phyloP scores from a whole-genome alignment of 306 rosid genomes.

The Begonia fuchsioides region DNA sequence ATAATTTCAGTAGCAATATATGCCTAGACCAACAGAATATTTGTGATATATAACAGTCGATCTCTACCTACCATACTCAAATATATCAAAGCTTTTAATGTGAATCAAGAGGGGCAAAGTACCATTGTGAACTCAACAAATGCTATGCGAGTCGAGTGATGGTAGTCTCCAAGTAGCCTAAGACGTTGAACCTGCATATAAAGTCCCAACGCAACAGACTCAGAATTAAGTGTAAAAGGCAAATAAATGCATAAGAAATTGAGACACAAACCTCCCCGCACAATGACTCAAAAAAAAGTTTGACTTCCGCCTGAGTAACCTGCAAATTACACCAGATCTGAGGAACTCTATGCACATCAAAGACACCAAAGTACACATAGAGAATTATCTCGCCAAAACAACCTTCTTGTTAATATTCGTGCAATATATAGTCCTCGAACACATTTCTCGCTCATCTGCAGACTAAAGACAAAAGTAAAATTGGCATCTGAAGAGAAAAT shows the following conservation, averaged over 20 bases:
- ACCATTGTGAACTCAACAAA: conserved; percentile 86
- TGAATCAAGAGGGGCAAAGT: conserved; percentile 6
- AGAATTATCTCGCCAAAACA: conserved; percentile 11
- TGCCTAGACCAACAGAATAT: too few relatives aligned
- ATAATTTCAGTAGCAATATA: too few relatives aligned
- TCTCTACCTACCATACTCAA: neutral
- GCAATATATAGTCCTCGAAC: conserved; percentile 94
- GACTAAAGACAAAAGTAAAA: conserved; percentile 28
- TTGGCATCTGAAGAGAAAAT: too few relatives aligned
- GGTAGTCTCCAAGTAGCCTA: conserved; percentile 96
- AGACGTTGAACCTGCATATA: conserved; percentile 66
- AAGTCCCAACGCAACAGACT: conserved; percentile 2
- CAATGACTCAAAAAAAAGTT: conserved; percentile 72
- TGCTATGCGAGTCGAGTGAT: conserved; percentile 92
- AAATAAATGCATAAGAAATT: neutral
- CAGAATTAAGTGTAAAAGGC: neutral
- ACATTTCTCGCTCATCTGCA: conserved; percentile 96
- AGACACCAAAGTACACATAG: conserved; percentile 8
- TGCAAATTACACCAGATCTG: conserved; percentile 13
- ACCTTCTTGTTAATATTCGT: conserved; percentile 98
- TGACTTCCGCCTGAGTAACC: conserved; percentile 95
- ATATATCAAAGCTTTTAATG: neutral
- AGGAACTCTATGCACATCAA: conserved; percentile 9
- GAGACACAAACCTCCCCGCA: conserved; percentile 87
- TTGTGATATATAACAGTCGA: neutral